Conservation (phyloP, 2,329 filamentous ascomycete genomes). For the Knoxdaviesia proteae region DNA sequence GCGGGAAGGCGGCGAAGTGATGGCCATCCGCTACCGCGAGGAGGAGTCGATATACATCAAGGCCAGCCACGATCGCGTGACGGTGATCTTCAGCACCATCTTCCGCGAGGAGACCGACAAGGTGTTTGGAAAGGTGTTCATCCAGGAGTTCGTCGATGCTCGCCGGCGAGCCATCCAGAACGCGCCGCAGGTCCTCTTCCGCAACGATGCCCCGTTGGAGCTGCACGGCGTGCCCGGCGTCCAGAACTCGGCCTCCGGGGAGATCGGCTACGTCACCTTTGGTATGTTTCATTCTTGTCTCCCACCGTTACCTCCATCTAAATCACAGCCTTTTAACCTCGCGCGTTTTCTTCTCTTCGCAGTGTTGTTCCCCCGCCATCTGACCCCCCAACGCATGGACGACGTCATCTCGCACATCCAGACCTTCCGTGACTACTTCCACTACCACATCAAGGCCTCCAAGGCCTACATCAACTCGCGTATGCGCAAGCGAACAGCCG, state of each 20-base stretch:
- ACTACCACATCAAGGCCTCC: constrained; percentile 98
- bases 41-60: constrained; percentile 99
- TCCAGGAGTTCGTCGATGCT: constrained; percentile 97
- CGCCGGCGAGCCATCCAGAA: constrained; percentile 91
- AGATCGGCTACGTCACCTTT: constrained; percentile 96
- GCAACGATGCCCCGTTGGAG: constrained; percentile 84
- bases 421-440: constrained; percentile 99
- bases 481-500: constrained; percentile 92
- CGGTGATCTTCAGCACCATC: constrained; percentile 95
- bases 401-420: constrained; percentile 98
- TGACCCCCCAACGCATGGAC: constrained; percentile 73
- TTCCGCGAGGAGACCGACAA: constrained; percentile 96
- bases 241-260: constrained; percentile 50
- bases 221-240: constrained; percentile 75
- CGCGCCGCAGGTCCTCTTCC: constrained; percentile 89
- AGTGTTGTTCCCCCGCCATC: constrained; percentile 91
- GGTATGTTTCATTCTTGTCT: constrained; percentile 31
- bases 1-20: constrained; percentile 73
- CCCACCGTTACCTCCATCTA: neutral
- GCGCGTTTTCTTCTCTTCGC: neutral
- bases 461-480: constrained; percentile 98
- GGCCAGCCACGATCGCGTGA: constrained; percentile 89
- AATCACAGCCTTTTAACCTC: neutral
- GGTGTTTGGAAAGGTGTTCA: constrained; percentile 93
- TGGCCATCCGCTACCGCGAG: constrained; percentile 94